phyloP scores from a whole-genome alignment of 345 rosid genomes.

The Pseudoturritis turrita region DNA sequence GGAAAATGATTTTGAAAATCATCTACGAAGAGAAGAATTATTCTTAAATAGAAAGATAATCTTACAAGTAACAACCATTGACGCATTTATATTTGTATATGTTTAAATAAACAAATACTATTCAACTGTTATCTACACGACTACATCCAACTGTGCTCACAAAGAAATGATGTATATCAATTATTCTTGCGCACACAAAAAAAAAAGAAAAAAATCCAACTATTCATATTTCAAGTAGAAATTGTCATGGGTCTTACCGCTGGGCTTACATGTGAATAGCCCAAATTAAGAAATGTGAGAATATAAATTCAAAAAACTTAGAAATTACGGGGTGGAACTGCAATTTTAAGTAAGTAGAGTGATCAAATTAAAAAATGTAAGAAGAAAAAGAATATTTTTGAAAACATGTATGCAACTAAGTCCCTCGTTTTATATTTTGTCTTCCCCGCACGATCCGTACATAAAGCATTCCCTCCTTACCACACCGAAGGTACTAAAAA shows the following conservation, averaged over 20 bases:
- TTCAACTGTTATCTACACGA: background rate
- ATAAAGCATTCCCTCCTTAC: slow-evolving; percentile 8
- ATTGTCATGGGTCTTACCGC: background rate
- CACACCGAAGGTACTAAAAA: slow-evolving; percentile 4
- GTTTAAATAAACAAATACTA: background rate
- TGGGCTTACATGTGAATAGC: background rate
- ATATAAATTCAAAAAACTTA: background rate
- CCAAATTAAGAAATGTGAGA: background rate
- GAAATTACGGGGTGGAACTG: background rate
- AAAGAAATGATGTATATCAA: background rate
- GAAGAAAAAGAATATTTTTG: background rate
- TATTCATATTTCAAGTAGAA: background rate
- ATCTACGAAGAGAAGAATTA: background rate
- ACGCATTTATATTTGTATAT: background rate
- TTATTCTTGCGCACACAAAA: no score
- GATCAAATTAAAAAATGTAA: background rate
- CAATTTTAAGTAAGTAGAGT: background rate
- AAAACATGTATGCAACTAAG: slow-evolving; percentile 25
- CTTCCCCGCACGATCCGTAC: slow-evolving; percentile 32
- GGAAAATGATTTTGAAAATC: background rate
- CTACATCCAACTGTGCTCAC: background rate
- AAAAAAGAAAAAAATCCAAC: background rate
- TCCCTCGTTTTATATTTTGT: slow-evolving; percentile 20
- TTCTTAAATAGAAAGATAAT: background rate
- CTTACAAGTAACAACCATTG: slow-evolving; percentile 14